Conservation (phyloP, 805 yeast species). For the Torulaspora gathmanii region DNA sequence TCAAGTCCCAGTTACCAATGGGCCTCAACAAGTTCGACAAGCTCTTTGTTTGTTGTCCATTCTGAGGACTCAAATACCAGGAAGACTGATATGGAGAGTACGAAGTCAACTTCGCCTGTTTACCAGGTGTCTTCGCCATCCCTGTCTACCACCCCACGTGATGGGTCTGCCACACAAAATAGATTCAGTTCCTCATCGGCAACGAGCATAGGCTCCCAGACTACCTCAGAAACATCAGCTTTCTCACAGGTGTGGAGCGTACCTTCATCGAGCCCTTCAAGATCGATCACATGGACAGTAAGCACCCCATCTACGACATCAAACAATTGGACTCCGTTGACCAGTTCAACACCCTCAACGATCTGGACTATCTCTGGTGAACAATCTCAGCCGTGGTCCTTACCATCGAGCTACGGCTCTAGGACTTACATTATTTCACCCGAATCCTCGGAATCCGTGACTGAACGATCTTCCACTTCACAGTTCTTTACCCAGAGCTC, state of each 20-base stretch:
- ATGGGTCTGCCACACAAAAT: neutral
- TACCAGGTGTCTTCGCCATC: slow-evolving; percentile 1
- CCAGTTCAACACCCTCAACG: neutral
- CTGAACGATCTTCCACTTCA: slow-evolving; percentile 19
- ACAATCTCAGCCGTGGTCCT: neutral
- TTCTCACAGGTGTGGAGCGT: neutral
- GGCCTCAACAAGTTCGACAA: neutral
- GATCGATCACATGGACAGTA: slow-evolving; percentile 1
- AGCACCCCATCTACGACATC: slow-evolving; percentile 2
- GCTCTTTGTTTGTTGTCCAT: neutral
- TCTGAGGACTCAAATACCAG: neutral
- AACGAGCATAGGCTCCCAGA: neutral
- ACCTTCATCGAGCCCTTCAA: slow-evolving; percentile 1
- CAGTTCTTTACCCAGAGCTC: slow-evolving; percentile 20
- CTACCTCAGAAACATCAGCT: neutral
- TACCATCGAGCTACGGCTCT: neutral
- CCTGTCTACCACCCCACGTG: neutral
- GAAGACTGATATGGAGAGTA: neutral
- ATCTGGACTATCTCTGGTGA: neutral
- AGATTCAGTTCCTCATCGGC: neutral
- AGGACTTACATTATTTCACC: neutral
- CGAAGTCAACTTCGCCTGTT: neutral
- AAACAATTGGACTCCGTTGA: neutral
- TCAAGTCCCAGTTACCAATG: neutral
- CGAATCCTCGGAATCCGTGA: neutral